phyloP scores from a whole-genome alignment of 805 yeast genomes.

The Brettanomyces sp. region DNA sequence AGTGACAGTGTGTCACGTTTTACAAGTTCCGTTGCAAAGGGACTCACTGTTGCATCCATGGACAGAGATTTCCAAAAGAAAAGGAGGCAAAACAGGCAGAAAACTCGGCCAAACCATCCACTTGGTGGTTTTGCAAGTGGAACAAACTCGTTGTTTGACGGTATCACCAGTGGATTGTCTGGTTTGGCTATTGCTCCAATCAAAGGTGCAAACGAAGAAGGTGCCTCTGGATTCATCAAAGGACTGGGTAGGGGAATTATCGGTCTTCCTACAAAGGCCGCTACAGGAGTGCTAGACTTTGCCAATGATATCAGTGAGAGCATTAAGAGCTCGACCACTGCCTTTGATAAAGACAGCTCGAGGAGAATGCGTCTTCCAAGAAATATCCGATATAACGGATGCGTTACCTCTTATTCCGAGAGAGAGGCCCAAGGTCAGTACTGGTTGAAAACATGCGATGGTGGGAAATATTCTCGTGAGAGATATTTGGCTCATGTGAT shows the following conservation, averaged over 20 bases:
- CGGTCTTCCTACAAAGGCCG: conserved; percentile 94
- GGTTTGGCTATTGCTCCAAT: conserved; percentile 90
- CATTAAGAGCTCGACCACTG: conserved; percentile 84
- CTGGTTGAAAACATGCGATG: conserved; percentile 78
- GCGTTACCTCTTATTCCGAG: conserved; percentile 65
- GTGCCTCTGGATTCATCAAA: conserved; percentile 84
- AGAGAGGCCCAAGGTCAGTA: conserved; percentile 91
- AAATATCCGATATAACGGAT: conserved; percentile 56
- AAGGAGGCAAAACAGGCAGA: conserved; percentile 62
- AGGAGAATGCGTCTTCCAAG: conserved; percentile 80
- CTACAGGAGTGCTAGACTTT: conserved; percentile 87
- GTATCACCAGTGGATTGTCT: conserved; percentile 76
- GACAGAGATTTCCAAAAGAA: conserved; percentile 81
- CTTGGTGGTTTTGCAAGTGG: conserved; percentile 77
- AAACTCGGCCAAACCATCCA: conserved; percentile 79
- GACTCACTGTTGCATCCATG: conserved; percentile 82
- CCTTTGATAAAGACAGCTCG: conserved; percentile 69
- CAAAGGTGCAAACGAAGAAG: conserved; percentile 81
- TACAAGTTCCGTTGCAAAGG: conserved; percentile 92
- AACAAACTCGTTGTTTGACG: conserved; percentile 81
- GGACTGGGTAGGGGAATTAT: conserved; percentile 93
- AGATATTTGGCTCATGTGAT: conserved; percentile 78
- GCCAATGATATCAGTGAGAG: conserved; percentile 93
- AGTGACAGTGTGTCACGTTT: conserved; percentile 90
- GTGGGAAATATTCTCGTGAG: conserved; percentile 68